A percentile compares a stretch with the other conserved stretches of the same genome.
Evolutionary conservation across 805 yeast species (phyloP).

Genomic region (Metschnikowia proteae): DNA sequence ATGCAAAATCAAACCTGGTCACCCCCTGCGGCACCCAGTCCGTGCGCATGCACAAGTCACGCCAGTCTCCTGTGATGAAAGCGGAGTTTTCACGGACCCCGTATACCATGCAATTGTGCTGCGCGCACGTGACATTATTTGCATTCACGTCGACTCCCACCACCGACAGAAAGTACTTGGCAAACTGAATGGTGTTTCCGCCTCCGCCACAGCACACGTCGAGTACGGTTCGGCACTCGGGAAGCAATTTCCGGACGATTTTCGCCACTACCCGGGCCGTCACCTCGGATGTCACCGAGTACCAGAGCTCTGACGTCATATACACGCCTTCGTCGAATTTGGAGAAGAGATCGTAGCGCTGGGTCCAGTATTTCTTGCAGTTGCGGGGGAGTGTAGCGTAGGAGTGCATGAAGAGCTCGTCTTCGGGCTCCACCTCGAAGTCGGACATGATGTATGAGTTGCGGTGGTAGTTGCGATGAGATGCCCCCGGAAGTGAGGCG

Average conservation of each 20-base stretch:
- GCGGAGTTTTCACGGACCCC: constrained; percentile 50
- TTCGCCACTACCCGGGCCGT: constrained; percentile 61
- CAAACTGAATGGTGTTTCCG: constrained; percentile 78
- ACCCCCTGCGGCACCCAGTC: constrained; percentile 35
- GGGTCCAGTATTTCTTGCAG: constrained; percentile 56
- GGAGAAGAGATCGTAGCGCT: constrained; percentile 58
- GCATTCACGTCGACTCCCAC: constrained; percentile 62
- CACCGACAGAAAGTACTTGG: constrained; percentile 50
- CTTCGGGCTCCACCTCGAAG: constrained; percentile 15
- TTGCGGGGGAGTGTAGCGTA: constrained; percentile 37
- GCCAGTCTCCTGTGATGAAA: constrained; percentile 51
- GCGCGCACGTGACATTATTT: constrained; percentile 61
- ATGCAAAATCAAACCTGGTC: constrained; percentile 48
- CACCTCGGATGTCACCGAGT: constrained; percentile 80
- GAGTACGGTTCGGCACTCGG: constrained; percentile 43
- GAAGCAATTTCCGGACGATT: constrained; percentile 49
- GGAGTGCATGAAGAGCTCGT: constrained; percentile 37
- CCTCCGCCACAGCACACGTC: constrained; percentile 89
- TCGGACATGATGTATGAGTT: constrained; percentile 5
- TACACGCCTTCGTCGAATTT: constrained; percentile 63
- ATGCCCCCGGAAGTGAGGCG: neutral
- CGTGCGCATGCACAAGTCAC: constrained; percentile 21
- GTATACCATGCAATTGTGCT: constrained; percentile 64
- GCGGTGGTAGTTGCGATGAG: neutral
- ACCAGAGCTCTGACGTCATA: constrained; percentile 76